Percentiles rank a stretch among this genome's conserved stretches.
Evolutionary conservation across 192 early-diverging fungal species (phyloP).

Genomic region (Backusella australiensis): DNA sequence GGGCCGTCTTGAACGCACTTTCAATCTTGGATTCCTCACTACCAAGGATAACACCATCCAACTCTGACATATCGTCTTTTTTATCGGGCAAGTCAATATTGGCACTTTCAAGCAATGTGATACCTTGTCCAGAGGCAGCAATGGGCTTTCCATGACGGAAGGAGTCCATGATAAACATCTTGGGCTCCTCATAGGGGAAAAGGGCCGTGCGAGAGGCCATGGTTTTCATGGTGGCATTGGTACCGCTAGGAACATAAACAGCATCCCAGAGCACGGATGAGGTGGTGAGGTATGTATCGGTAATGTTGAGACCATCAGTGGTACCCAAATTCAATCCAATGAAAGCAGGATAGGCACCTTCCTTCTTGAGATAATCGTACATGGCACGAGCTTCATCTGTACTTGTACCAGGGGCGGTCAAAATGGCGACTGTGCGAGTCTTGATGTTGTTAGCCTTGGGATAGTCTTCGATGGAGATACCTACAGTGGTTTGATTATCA

Average conservation of each 20-base stretch:
- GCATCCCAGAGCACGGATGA: conserved; percentile 26
- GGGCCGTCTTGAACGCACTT: neutral
- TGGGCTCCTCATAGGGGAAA: conserved; percentile 24
- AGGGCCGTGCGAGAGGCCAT: neutral
- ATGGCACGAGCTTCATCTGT: conserved; percentile 15
- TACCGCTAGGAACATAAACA: conserved; percentile 25
- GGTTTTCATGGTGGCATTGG: neutral
- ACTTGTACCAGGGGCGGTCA: conserved; percentile 14
- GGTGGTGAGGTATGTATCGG: conserved; percentile 14
- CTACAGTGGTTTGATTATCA: conserved; percentile 15
- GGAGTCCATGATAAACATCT: conserved; percentile 15
- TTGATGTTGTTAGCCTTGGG: conserved; percentile 20
- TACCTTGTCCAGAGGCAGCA: conserved; percentile 13
- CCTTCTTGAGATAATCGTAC: conserved; percentile 11
- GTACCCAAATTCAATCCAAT: conserved; percentile 6
- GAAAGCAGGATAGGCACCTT: conserved; percentile 12
- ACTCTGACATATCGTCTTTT: neutral
- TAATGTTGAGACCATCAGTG: conserved; percentile 9
- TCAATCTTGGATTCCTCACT: neutral
- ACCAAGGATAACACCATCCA: conserved; percentile 6
- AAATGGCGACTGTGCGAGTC: conserved; percentile 25
- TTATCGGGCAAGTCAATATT: neutral
- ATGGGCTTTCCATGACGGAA: conserved; percentile 26
- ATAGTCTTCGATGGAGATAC: conserved; percentile 22
- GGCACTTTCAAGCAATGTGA: conserved; percentile 10